Evolutionary conservation across 78 protist species (phyloP).

Genomic region (Dictyostelium brefeldianum): DNA sequence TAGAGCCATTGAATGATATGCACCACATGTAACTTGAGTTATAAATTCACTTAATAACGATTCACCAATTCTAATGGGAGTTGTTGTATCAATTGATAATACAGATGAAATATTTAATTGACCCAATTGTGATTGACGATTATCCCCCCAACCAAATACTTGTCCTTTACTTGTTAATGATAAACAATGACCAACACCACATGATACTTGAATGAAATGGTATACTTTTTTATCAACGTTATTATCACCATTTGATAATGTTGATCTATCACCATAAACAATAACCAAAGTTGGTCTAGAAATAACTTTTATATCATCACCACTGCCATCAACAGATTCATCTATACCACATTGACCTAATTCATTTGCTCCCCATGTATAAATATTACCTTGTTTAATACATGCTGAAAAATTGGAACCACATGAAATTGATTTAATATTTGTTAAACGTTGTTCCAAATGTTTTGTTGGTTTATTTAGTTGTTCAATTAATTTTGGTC

Average conservation of each 20-base stretch:
- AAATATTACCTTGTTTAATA: conserved; percentile 6
- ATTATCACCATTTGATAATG: not conserved
- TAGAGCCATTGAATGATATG: conserved; percentile 69
- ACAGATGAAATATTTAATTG: not conserved
- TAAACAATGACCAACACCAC: conserved; percentile 74
- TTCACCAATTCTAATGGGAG: conserved; percentile 63
- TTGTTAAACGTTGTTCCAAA: conserved; percentile 2
- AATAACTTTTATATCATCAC: not conserved
- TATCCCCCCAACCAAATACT: conserved; percentile 77
- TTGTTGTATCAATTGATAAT: conserved; percentile 15
- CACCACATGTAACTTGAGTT: conserved; percentile 37
- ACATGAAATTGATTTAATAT: conserved; percentile 29
- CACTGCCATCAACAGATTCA: not conserved
- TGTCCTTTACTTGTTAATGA: conserved; percentile 45
- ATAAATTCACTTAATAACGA: conserved; percentile 26
- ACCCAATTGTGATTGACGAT: conserved; percentile 51
- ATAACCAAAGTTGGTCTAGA: not conserved
- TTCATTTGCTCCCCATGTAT: conserved; percentile 38
- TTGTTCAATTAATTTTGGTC: not conserved
- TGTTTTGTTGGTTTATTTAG: conserved; percentile 9
- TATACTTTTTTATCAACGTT: not conserved
- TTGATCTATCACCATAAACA: conserved; percentile 3
- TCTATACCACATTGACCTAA: conserved; percentile 47
- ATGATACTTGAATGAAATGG: conserved; percentile 23
- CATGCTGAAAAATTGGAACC: conserved; percentile 17